A percentile compares a stretch with the other conserved stretches of the same genome.
phyloP scores from a whole-genome alignment of 805 yeast species.

The Phaffomyces opuntiae region DNA sequence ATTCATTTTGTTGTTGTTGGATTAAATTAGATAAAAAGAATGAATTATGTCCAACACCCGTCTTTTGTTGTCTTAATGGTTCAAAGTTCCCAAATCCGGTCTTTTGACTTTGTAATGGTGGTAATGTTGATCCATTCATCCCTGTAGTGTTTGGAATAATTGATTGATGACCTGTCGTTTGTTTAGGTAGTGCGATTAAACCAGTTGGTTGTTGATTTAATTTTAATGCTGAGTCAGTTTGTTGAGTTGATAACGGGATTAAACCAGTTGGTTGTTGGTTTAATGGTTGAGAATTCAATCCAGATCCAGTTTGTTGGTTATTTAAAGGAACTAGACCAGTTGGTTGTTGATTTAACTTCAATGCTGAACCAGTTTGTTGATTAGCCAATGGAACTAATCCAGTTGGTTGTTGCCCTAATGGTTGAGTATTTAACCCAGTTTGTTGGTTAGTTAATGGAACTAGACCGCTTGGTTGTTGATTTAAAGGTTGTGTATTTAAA shows the following conservation, averaged over 20 bases:
- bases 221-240: slow-evolving; percentile 9
- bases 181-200: slow-evolving; percentile 18
- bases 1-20: slow-evolving; percentile 41
- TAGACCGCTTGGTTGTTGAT: neutral
- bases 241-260: slow-evolving; percentile 18
- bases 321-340: slow-evolving; percentile 44
- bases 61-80: slow-evolving; percentile 36
- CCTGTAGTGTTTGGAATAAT: slow-evolving; percentile 18
- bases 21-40: slow-evolving; percentile 45
- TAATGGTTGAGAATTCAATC: slow-evolving; percentile 18
- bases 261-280: slow-evolving; percentile 31
- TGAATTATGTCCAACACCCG: slow-evolving; percentile 38
- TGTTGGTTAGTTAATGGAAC: slow-evolving; percentile 19
- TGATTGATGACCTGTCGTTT: slow-evolving; percentile 14
- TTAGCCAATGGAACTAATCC: slow-evolving; percentile 20
- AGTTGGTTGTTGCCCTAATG: slow-evolving; percentile 41
- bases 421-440: slow-evolving; percentile 5
- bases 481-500: neutral
- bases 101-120: slow-evolving; percentile 40
- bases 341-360: slow-evolving; percentile 43
- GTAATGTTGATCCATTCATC: slow-evolving; percentile 28
- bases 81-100: slow-evolving; percentile 39
- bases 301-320: slow-evolving; percentile 20
- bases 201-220: slow-evolving; percentile 34
- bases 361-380: slow-evolving; percentile 29